These are phyloP conservation scores for Pelargonium nanum DNA, from an alignment of 345 rosid genomes.

Conservation along the genomic window DNA sequence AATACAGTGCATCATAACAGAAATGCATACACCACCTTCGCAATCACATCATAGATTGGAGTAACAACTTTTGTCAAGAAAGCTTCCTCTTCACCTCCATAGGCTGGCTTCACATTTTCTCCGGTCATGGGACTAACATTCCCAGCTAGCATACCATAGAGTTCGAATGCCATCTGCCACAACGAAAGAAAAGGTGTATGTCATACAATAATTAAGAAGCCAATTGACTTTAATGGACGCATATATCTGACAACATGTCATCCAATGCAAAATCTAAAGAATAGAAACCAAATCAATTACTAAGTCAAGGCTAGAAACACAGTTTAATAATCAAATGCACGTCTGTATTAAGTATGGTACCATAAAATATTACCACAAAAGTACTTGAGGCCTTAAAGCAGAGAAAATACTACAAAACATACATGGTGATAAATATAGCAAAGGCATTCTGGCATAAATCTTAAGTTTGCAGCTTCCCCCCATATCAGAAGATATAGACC, in stretches of 20 bases:
- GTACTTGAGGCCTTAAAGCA: too few species aligned
- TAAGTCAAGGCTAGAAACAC: neutral
- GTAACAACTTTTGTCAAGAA: conserved; percentile 85
- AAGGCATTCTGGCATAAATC: conserved; percentile 99
- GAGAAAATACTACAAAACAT: conserved; percentile 22
- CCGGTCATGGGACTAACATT: conserved; percentile 97
- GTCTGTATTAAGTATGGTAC: too few species aligned
- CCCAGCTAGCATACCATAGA: conserved; percentile 97
- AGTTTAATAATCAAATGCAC: too few species aligned
- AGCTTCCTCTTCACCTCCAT: conserved; percentile 97
- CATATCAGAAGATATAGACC: conserved; percentile 92
- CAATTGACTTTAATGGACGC: too few species aligned
- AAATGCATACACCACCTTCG: conserved; percentile 34
- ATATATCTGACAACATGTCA: neutral
- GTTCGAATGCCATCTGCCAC: conserved; percentile 91
- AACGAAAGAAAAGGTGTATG: conserved; percentile 9
- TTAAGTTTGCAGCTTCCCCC: conserved; percentile 99
- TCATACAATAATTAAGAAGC: neutral
- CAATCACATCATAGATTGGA: conserved; percentile 81
- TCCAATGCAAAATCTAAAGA: neutral
- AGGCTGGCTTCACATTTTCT: conserved; percentile 93
- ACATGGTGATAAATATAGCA: conserved; percentile 99
- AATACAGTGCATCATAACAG: conserved; percentile 3
- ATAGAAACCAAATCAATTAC: neutral
- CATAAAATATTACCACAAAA: too few species aligned